phyloP scores from a whole-genome alignment of 1,284 basidiomycete species.

The Apiotrichum veenhuisii region DNA sequence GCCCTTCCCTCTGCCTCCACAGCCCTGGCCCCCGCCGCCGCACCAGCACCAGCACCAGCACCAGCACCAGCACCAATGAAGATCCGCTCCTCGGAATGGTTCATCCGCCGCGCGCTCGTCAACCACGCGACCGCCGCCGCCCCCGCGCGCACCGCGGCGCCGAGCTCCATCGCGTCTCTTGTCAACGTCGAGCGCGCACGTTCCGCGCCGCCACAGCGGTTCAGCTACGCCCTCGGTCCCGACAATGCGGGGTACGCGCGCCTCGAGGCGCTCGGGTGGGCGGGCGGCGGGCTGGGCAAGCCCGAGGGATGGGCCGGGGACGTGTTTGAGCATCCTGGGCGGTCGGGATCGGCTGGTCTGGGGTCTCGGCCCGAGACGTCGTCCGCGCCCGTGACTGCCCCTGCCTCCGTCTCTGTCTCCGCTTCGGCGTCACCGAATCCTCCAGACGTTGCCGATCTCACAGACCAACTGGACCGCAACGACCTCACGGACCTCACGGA shows the following conservation, averaged over 20 bases:
- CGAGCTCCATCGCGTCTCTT: slow-evolving; percentile 30
- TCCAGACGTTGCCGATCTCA: slow-evolving; percentile 17
- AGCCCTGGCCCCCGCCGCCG: background rate
- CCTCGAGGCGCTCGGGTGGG: slow-evolving; percentile 39
- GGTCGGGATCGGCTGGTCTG: background rate
- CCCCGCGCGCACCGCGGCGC: slow-evolving; percentile 6
- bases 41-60: background rate
- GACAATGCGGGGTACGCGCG: slow-evolving; percentile 43
- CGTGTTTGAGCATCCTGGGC: background rate
- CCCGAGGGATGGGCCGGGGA: slow-evolving; percentile 24
- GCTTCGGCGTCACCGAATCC: too few species aligned
- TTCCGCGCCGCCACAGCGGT: slow-evolving; percentile 7
- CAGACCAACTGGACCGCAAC: slow-evolving; percentile 1
- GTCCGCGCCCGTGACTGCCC: background rate
- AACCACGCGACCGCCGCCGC: slow-evolving; percentile 5
- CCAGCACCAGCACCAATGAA: slow-evolving; percentile 17
- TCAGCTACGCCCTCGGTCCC: slow-evolving; percentile 39
- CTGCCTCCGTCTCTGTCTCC: background rate
- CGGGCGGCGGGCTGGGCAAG: slow-evolving; percentile 41
- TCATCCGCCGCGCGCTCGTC: slow-evolving; percentile 43
- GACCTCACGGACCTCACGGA: slow-evolving; percentile 15
- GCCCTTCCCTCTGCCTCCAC: background rate
- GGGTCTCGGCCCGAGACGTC: background rate
- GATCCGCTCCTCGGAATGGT: slow-evolving; percentile 40
- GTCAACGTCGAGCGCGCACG: slow-evolving; percentile 22